Percentiles rank a stretch among this genome's conserved stretches.
These are phyloP conservation scores for Hygrocybe punicea DNA, from an alignment of 768 basidiomycete genomes.

Conservation along the genomic window DNA sequence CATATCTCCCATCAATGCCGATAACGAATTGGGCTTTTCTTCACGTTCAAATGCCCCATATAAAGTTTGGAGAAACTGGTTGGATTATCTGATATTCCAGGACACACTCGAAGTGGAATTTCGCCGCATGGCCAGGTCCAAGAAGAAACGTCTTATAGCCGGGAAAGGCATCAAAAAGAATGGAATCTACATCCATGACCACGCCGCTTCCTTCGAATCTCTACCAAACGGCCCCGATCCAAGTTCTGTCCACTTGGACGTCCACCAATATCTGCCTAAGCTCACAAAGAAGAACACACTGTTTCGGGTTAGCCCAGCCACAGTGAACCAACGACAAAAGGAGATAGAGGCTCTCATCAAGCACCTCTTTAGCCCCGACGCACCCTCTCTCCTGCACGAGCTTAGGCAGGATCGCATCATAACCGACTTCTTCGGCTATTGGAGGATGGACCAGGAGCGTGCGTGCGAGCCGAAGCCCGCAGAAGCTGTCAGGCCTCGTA, in stretches of 20 bases:
- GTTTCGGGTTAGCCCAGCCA: constrained; percentile 67
- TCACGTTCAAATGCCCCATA: constrained; percentile 47
- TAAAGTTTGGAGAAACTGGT: constrained; percentile 78
- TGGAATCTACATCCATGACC: constrained; percentile 64
- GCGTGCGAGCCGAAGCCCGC: constrained; percentile 41
- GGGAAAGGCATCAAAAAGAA: constrained; percentile 78
- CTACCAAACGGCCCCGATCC: constrained; percentile 82
- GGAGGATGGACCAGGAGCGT: constrained; percentile 69
- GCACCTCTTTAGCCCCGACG: constrained; percentile 54
- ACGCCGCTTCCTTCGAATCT: constrained; percentile 81
- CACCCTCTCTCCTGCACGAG: constrained; percentile 65
- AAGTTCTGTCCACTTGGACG: constrained; percentile 62
- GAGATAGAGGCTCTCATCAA: constrained; percentile 61
- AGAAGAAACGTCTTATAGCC: constrained; percentile 60
- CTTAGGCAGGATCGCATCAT: constrained; percentile 55
- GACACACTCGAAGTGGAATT: constrained; percentile 67
- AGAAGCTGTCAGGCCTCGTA: constrained; percentile 28
- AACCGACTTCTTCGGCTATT: constrained; percentile 75
- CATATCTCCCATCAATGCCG: constrained; percentile 45
- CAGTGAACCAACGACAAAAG: constrained; percentile 56
- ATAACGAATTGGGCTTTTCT: constrained; percentile 35
- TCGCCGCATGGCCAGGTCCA: constrained; percentile 55
- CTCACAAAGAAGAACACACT: constrained; percentile 69
- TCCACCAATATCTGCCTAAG: constrained; percentile 63
- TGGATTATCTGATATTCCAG: constrained; percentile 78